Evolutionary conservation across 2,329 filamentous ascomycete species (phyloP), one percentile per base, ranked within the genome.

Genomic region (Colletotrichum abscissum): DNA sequence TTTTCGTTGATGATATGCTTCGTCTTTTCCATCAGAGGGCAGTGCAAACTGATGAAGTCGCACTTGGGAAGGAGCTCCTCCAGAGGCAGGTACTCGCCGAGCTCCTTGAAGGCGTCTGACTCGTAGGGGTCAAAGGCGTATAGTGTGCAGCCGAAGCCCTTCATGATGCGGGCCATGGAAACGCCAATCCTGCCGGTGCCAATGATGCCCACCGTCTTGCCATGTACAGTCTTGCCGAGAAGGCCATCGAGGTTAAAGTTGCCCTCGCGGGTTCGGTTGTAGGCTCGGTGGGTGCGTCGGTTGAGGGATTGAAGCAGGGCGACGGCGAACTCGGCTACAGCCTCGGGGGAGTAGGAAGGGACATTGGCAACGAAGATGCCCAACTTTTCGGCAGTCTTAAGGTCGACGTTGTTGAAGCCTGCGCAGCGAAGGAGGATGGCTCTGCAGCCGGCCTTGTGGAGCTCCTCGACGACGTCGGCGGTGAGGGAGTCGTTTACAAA

Each of bases 321-420:
- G n/a, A 93, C 87, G 54, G 90, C 88, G 77, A 92, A 93, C 84
- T 93, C 92, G 75, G 91, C 91, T 2, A 93, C 92, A 2, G 91
- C 90, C 80, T 93, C 90, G 72, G 92, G 92, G 8, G 90, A 91
- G 82, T 93, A 93, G 3, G 90, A 88, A 1, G 92, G 91, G 42
- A 93, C 91, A 73, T 91, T 90, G 76, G 90, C 90, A 57, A 93
- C 90, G 77, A 89, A 88, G 75, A 93, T 82, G 69, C 87, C 87
- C 4, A 90, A 85, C 24, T 80, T 78, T 76, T 86, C 83, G 67
- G 92, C 92, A 1, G 85, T 83, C 22, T 80, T 79, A 26, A 93
- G 87, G 78, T 93, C 89, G 72, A 93, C 88, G 76, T 92, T 90
- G 83, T 93, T 92, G 85, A 86, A 92, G 69, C 92, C 92, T 1